Evolutionary conservation across 768 basidiomycete genomes (phyloP), one percentile per base, ranked within the genome.

Genomic region (Collybia mongolica): DNA sequence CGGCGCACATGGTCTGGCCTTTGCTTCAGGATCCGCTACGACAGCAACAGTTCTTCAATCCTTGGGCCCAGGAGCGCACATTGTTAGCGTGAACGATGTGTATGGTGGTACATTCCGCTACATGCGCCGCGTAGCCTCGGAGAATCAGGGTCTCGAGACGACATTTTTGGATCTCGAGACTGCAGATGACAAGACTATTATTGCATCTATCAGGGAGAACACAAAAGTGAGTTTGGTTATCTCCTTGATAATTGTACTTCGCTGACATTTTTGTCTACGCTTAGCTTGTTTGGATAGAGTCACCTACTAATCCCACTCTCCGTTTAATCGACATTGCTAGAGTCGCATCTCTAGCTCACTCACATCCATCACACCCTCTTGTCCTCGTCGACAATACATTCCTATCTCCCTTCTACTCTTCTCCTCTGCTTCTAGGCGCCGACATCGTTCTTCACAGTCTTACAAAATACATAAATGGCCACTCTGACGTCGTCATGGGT

Each of bases 241-340:
- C 19, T 46, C 40, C 38, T 44, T 17, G 1, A 44, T 11, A 24
- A 40, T 39, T 28, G 17, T 35, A 26, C 7, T 7, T 3, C 39
- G 39, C 24, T 49, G 32, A n/a, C 47, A 6, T 18, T 32, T 15
- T 20, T 18, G 6, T n/a, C 6, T 53, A n/a, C n/a, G n/a, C n/a
- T n/a, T n/a, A 96, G 91, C 74, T 97, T 8, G 80, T 99, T 48
- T 98, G 94, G 93, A 83, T 97, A 56, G 96, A 99, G 69, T 77
- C 90, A 0, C 96, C 94, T 0, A 98, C 96, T 2, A 98, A 98
- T 72, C 96, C 96, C 0, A 92, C 92, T 1, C 83, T 98, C 8
- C 84, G 90, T 15, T 71, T 98, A 32, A 84, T 95, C 35, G 88
- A 93, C 60, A 85, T 98, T 63, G 67, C 75, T 1, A 80, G 83